Base-by-base conservation (phyloP, 2,329 filamentous ascomycete species). In the Esteya vermicola region DNA sequence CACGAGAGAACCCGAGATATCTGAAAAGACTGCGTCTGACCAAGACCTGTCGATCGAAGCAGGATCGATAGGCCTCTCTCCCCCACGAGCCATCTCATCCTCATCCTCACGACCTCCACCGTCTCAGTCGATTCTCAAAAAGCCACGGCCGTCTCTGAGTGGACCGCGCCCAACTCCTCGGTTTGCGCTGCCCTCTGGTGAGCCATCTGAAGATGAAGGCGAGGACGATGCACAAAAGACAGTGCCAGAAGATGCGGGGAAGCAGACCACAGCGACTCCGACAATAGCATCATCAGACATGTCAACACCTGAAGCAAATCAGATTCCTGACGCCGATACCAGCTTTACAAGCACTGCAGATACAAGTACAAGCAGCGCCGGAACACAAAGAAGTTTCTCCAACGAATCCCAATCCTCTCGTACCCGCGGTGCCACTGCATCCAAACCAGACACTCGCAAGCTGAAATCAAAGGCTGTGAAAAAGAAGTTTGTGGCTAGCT, bases 51-150 rank as follows among this genome's bases (percentile, higher is more conserved):
- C n/a, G n/a, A n/a, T n/a, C n/a, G n/a, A n/a, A n/a, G n/a, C n/a
- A n/a, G n/a, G n/a, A n/a, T n/a, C n/a, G n/a, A n/a, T n/a, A n/a
- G n/a, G n/a, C n/a, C n/a, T n/a, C n/a, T n/a, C n/a, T n/a, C n/a
- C n/a, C 51, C 5, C 54, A 51, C 34, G 43, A 48, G 27, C n/a
- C n/a, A 44, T 52, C 9, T 52, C 54, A 19, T 56, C 61, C 13
- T 66, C 65, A 10, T 66, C 67, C 9, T 59, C 63, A 13, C 63
- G 64, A 41, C 61, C 65, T 8, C 62, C 66, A 5, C 67, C 64
- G 27, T 52, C 63, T 4, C 70, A 73, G 47, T 72, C 74, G 1
- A 78, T 78, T 39, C 51, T 78, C 43, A 77, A 76, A 52, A 78
- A 77, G 53, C 57, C 64, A 33, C 63, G 69, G 48, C 38, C 42